phyloP scores from a whole-genome alignment of 371 early-diverging fungal species.

The Zopfochytrium polystomum region DNA sequence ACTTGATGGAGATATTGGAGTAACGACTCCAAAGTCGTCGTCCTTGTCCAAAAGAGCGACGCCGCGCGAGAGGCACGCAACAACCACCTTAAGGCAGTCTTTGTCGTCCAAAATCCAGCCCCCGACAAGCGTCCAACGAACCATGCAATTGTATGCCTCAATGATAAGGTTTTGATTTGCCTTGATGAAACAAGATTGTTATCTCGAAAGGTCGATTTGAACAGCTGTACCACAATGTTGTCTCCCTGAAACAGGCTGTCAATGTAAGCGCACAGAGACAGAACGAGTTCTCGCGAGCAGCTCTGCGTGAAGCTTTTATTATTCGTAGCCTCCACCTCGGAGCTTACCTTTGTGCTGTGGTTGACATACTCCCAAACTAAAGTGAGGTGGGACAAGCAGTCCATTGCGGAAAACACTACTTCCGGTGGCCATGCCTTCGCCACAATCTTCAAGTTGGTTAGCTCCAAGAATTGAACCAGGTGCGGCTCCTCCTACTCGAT shows the following conservation, averaged over 20 bases:
- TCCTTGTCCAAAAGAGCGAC: slow-evolving; percentile 63
- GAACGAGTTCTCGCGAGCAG: slow-evolving; percentile 65
- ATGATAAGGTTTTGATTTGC: slow-evolving; percentile 52
- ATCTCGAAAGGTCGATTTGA: slow-evolving; percentile 5
- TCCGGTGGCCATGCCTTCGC: slow-evolving; percentile 52
- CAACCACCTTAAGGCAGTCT: slow-evolving; percentile 65
- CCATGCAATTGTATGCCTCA: slow-evolving; percentile 71
- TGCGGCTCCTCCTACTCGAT: no score
- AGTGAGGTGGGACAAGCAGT: slow-evolving; percentile 64
- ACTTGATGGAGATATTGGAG: no score
- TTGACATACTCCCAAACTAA: slow-evolving; percentile 65
- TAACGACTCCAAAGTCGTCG: slow-evolving; percentile 39
- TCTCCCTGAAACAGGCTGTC: slow-evolving; percentile 54
- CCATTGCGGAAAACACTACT: slow-evolving; percentile 67
- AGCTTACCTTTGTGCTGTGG: slow-evolving; percentile 63
- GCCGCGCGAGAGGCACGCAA: slow-evolving; percentile 66
- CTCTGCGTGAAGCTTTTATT: slow-evolving; percentile 39
- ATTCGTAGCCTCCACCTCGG: not conserved
- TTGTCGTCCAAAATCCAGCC: slow-evolving; percentile 72
- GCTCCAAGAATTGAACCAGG: no score
- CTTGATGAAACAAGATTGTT: slow-evolving; percentile 7
- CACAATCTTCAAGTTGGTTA: slow-evolving; percentile 71
- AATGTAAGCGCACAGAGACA: slow-evolving; percentile 68
- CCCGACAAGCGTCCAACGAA: slow-evolving; percentile 69
- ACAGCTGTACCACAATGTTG: slow-evolving; percentile 30